Evolutionary conservation across 2,329 filamentous ascomycete genomes (phyloP), one percentile per base, ranked within the genome.

Genomic region (Apiospora saccharicola): DNA sequence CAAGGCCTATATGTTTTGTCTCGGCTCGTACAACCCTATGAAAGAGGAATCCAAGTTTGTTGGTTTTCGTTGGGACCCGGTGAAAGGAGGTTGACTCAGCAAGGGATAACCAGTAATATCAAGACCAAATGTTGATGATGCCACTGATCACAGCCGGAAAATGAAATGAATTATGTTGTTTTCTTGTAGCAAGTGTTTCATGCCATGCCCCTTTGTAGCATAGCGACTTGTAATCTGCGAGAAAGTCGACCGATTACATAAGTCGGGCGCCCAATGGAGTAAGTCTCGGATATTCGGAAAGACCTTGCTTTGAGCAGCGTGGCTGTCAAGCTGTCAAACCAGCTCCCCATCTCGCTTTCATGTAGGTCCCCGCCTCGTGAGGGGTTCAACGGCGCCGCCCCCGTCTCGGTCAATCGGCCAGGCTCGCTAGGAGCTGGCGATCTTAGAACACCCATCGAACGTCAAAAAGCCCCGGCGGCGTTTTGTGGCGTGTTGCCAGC

Each of bases 281-380:
- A 22, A 37, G 53, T 61, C 26, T 61, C 30, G 37, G 30, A 37
- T 22, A 10, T 34, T 8, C 53, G 34, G 53, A 22, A 19, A 22
- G 14, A 6, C 53, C 12, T 37, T 30, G 26, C 22, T 4, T 41
- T 41, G 10, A 34, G 22, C 34, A 37, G 30, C 57, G 7, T 22
- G 12, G 57, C 34, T 64, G 57, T 64, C 57, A 37, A n/a, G 57
- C 57, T 64, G 57, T 64, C 57, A 64, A 61, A 64, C 57, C 41
- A 13, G 10, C 22, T 64, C 34, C 8, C 34, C 41, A n/a, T 8
- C 34, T 41, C 41, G 34, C 19, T 13, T 19, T 64, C 4, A 64
- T 64, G 57, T 64, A n/a, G 16, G 34, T 41, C n/a, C 57, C 57
- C 57, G 57, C 34, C 19, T 10, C 30, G 34, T 64, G 19, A 8